These are phyloP conservation scores for Penicillium sp. DNA, from an alignment of 2,329 filamentous ascomycete species.

Conservation along the genomic window DNA sequence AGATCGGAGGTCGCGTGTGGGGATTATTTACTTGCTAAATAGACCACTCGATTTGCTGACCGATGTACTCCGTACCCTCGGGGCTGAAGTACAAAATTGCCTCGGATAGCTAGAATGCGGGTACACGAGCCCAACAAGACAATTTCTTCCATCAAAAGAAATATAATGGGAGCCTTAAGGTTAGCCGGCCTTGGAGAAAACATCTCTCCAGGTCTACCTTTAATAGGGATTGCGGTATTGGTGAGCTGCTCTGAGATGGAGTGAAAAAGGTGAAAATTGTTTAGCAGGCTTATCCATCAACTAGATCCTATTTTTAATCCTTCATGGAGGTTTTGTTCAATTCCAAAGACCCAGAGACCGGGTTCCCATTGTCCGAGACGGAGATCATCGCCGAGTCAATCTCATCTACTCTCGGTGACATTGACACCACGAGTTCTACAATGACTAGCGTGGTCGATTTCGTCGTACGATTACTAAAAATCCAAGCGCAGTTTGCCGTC, in stretches of 20 bases:
- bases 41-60: not conserved
- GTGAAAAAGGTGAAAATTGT: not conserved
- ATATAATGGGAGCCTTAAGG: not conserved
- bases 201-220: not conserved
- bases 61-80: not conserved
- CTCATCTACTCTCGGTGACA: slow-evolving; percentile 12
- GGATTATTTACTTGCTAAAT: not conserved
- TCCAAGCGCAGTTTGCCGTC: slow-evolving; percentile 5
- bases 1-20: not conserved
- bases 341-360: slow-evolving; percentile 10
- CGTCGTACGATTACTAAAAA: not conserved
- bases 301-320: not conserved
- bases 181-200: not conserved
- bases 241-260: not conserved
- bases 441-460: slow-evolving; percentile 16
- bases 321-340: not conserved
- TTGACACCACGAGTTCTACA: slow-evolving; percentile 13
- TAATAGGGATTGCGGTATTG: not conserved
- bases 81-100: not conserved
- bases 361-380: slow-evolving; percentile 4
- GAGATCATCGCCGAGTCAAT: slow-evolving; percentile 19
- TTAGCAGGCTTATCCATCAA: no score
- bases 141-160: no score
- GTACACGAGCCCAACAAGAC: no score
- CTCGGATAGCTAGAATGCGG: not conserved